Conservation (phyloP, 1,284 basidiomycete species). For the Ganoderma leucocontextum region DNA sequence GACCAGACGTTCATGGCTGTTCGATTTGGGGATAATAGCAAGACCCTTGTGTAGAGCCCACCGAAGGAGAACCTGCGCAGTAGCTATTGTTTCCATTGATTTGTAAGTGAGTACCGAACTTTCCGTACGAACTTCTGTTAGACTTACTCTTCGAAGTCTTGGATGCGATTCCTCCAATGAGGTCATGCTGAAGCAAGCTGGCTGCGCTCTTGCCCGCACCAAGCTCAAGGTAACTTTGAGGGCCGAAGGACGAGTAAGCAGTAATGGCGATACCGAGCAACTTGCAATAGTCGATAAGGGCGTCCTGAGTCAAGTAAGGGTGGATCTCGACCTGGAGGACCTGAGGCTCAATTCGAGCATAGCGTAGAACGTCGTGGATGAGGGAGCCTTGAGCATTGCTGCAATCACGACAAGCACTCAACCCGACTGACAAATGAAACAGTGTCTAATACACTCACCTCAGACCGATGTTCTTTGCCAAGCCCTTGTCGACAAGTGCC, state of each 20-base stretch:
- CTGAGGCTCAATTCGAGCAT: constrained; percentile 74
- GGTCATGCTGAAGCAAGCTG: constrained; percentile 62
- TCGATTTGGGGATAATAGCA: constrained; percentile 84
- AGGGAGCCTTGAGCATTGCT: constrained; percentile 74
- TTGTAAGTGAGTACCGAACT: background rate
- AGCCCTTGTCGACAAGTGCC: constrained; percentile 71
- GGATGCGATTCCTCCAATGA: constrained; percentile 56
- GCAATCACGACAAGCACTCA: background rate
- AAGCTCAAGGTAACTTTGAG: constrained; percentile 74
- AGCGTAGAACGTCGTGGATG: constrained; percentile 72
- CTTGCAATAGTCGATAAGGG: constrained; percentile 67
- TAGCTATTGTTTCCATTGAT: constrained; percentile 43
- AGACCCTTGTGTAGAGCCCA: constrained; percentile 83
- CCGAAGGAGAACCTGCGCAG: constrained; percentile 74
- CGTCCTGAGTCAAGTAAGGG: constrained; percentile 78
- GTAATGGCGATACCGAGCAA: constrained; percentile 73
- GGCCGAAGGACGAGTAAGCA: constrained; percentile 83
- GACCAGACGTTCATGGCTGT: constrained; percentile 57
- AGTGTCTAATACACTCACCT: constrained; percentile 46
- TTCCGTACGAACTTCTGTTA: constrained; percentile 33
- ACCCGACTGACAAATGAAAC: background rate
- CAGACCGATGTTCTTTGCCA: constrained; percentile 80
- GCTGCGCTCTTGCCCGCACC: constrained; percentile 57
- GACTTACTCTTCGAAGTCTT: constrained; percentile 61
- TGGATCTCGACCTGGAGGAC: constrained; percentile 84